A percentile compares a stretch with the other conserved stretches of the same genome.
phyloP scores from a whole-genome alignment of 2,329 filamentous ascomycete genomes.

The Alternaria metachromatica region DNA sequence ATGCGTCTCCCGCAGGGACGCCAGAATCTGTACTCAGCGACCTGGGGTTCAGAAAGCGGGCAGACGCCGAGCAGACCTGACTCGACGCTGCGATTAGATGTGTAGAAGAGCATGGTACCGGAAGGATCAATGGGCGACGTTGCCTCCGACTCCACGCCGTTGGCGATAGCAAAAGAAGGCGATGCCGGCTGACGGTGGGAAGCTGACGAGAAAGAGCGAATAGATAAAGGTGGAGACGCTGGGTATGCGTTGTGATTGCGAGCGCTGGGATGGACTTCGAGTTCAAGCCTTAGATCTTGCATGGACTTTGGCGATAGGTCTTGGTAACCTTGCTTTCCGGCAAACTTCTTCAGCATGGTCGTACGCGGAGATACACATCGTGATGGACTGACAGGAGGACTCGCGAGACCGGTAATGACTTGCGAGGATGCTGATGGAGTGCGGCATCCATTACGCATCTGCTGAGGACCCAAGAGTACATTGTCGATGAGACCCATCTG shows the following conservation, averaged over 20 bases:
- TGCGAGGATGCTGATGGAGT: conserved; percentile 2
- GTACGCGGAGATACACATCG: conserved; percentile 29
- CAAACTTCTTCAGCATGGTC: conserved; percentile 36
- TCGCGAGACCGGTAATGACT: not conserved
- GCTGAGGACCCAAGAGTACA: conserved; percentile 7
- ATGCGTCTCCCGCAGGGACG: conserved; percentile 37
- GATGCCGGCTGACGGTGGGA: not conserved
- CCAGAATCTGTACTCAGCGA: conserved; percentile 49
- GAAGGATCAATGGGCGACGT: conserved; percentile 34
- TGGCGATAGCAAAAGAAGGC: conserved; percentile 34
- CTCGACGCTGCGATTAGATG: conserved; percentile 35
- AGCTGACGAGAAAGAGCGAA: not conserved
- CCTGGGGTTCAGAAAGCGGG: conserved; percentile 40
- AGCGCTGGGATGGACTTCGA: conserved; percentile 1
- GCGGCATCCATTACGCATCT: not conserved
- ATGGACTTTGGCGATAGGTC: conserved; percentile 10
- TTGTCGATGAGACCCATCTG: conserved; percentile 24
- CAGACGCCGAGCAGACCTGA: conserved; percentile 38
- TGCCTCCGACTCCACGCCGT: conserved; percentile 34
- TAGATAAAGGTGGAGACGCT: not conserved
- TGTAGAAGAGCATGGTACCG: conserved; percentile 41
- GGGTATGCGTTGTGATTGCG: not conserved
- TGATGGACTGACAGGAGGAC: conserved; percentile 25
- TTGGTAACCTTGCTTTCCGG: conserved; percentile 24
- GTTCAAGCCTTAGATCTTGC: not conserved